Base-by-base conservation (phyloP, 257 asterid species). In the Solanum clarkiae region DNA sequence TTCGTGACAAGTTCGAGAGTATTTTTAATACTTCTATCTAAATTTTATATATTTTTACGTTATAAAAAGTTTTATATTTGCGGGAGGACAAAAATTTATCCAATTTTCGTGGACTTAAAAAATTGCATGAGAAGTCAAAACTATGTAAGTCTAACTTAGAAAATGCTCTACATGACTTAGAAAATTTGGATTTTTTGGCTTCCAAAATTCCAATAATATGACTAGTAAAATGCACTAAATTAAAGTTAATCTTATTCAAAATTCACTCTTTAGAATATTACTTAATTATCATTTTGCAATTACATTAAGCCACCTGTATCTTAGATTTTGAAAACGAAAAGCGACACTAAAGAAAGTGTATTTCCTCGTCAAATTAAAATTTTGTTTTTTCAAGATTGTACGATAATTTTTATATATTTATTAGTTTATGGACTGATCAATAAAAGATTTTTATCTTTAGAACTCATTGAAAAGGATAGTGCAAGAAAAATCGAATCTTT, bases 41-140 rank as follows among this genome's bases (percentile, higher is more conserved):
- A 32, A 32, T 2, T 32, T 32, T 32, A 36, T 36, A 36, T 36
- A 36, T 36, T 36, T 0, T 36, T 0, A 36, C 6, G 42, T 4
- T 36, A 3, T 36, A 36, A 36, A 36, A 36, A 4, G 42, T 36
- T 36, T 36, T 36, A 4, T 36, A 36, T 36, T 4, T 5, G 42
- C 42, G 6, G 42, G 42, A 36, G 42, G 42, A 87, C 32, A 80
- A 24, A 49, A 85, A 3, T 26, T 3, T 22, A 53, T 80, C 83
- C 75, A 80, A 68, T 29, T 44, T 57, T 80, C 29, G 24, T 20
- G 85, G 83, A 84, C 84, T 77, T 77, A 29, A 54, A 29, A 54
- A 51, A 68, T 16, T 17, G 60, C 20, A 54, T 2, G 44, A 36
- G 55, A 51, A 80, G 87, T 84, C 85, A 87, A 80, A 54, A 16